Conservation (phyloP, 331 rosid species). For the Saraca asoca region DNA sequence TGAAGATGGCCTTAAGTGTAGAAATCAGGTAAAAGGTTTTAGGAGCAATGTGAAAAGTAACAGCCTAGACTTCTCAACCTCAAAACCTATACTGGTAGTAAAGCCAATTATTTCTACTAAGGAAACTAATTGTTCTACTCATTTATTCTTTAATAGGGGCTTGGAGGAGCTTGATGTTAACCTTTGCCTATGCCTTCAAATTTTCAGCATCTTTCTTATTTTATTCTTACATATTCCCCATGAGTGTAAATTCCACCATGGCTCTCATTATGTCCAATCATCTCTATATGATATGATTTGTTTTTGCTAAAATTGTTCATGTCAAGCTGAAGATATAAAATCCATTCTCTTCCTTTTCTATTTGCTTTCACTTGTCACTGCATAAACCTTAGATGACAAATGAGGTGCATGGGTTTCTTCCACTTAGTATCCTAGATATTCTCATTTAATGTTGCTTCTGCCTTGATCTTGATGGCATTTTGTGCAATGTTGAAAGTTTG, state of each 20-base stretch:
- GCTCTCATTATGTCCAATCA: too few relatives aligned
- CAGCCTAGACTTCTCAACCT: constrained; percentile 44
- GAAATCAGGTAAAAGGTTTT: constrained; percentile 51
- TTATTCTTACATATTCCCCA: constrained; percentile 10
- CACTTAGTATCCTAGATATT: not conserved
- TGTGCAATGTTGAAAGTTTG: constrained; percentile 7
- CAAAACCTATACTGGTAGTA: constrained; percentile 35
- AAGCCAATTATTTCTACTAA: constrained; percentile 37
- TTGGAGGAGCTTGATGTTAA: constrained; percentile 97
- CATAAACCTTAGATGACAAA: not conserved
- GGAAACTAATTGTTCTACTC: constrained; percentile 42
- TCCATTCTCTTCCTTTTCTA: constrained; percentile 10
- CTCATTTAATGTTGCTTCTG: constrained; percentile 4
- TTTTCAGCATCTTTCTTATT: constrained; percentile 28
- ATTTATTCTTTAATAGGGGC: constrained; percentile 45
- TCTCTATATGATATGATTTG: too few relatives aligned
- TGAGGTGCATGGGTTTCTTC: not conserved
- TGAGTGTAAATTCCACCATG: not conserved
- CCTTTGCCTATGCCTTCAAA: too few relatives aligned
- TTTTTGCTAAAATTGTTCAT: constrained; percentile 6
- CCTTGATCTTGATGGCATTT: not conserved
- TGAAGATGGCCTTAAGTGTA: constrained; percentile 52
- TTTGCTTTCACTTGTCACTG: constrained; percentile 16
- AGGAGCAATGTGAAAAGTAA: constrained; percentile 33
- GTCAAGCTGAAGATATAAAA: not conserved